A percentile compares a stretch with the other conserved stretches of the same genome.
Conservation (phyloP, 768 basidiomycete species). For the Multifurca ochricompacta region DNA sequence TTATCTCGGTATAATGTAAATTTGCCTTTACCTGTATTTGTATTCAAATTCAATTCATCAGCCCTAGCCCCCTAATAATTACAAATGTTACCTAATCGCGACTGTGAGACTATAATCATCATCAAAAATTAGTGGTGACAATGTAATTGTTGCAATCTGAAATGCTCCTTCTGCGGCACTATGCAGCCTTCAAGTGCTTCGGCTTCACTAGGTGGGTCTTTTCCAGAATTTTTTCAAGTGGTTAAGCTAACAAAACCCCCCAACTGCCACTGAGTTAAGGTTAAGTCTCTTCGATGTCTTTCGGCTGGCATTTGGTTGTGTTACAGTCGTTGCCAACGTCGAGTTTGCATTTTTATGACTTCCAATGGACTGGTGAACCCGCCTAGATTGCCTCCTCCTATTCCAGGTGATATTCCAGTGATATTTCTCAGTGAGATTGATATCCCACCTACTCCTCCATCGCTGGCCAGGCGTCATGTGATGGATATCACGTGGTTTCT, state of each 20-base stretch:
- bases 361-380: not conserved
- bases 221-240: not conserved
- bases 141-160: not conserved
- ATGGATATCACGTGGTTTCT: constrained; percentile 7
- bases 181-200: not conserved
- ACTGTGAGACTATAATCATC: too few species aligned
- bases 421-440: too few species aligned
- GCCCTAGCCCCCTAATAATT: too few species aligned
- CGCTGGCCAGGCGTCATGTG: not conserved
- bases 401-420: not conserved
- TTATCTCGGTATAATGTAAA: too few species aligned
- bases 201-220: not conserved
- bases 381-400: not conserved
- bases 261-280: not conserved
- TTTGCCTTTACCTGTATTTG: too few species aligned
- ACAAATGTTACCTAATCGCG: too few species aligned
- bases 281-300: not conserved
- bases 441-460: not conserved
- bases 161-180: not conserved
- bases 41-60: too few species aligned
- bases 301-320: not conserved
- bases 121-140: not conserved
- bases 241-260: not conserved
- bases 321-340: not conserved
- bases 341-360: too few species aligned